Evolutionary conservation across 768 basidiomycete genomes (phyloP).

Genomic region (Cyclocybe aegerita): DNA sequence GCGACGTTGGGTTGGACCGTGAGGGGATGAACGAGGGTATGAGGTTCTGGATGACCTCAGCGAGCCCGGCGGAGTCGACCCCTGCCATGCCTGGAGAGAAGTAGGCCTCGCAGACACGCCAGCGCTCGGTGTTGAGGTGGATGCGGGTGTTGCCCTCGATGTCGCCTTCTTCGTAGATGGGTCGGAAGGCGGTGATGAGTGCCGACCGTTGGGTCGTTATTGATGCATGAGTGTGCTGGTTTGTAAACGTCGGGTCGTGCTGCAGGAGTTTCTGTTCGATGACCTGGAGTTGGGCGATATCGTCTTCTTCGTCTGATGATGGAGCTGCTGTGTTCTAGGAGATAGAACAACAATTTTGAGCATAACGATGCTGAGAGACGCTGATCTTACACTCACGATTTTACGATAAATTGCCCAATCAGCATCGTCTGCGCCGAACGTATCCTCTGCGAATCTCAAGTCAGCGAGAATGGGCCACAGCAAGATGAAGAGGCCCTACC

Average conservation of each 20-base stretch:
- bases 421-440: constrained; percentile 90
- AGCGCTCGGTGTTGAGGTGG: constrained; percentile 88
- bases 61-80: constrained; percentile 89
- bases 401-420: constrained; percentile 99
- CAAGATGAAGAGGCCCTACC: constrained; percentile 42
- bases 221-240: constrained; percentile 79
- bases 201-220: constrained; percentile 77
- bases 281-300: constrained; percentile 64
- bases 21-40: constrained; percentile 37
- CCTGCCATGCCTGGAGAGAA: constrained; percentile 95
- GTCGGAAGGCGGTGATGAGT: constrained; percentile 82
- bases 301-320: constrained; percentile 92
- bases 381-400: constrained; percentile 56
- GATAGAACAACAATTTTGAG: neutral
- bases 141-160: constrained; percentile 72
- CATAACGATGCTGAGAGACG: neutral
- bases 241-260: constrained; percentile 83
- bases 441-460: constrained; percentile 63
- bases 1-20: constrained; percentile 24
- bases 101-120: constrained; percentile 89
- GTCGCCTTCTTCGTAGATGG: constrained; percentile 75
- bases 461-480: constrained; percentile 2
- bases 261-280: constrained; percentile 82
- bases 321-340: constrained; percentile 63
- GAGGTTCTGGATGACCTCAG: constrained; percentile 88